These are phyloP conservation scores for Kappamyces sp. DNA, from an alignment of 192 early-diverging fungal genomes.

Conservation along the genomic window DNA sequence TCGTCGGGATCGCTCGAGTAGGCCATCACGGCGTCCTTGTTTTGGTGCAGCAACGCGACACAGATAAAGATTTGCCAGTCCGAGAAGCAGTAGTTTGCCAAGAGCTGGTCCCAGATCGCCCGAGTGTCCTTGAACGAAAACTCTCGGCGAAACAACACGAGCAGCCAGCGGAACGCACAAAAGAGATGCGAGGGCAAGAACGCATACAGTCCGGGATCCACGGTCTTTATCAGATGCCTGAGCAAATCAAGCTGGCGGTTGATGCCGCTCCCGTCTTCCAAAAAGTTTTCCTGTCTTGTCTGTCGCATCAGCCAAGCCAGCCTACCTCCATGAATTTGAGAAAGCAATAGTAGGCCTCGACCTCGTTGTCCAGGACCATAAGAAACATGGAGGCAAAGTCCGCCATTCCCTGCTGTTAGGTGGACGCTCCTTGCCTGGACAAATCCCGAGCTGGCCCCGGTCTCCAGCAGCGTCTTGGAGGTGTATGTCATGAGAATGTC, in stretches of 20 bases:
- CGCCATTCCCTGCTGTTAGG: conserved; percentile 97
- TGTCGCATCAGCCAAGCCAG: conserved; percentile 26
- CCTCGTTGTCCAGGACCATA: conserved; percentile 82
- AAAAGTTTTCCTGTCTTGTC: conserved; percentile 74
- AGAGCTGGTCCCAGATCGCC: conserved; percentile 79
- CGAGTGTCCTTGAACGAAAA: conserved; percentile 78
- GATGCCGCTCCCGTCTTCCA: conserved; percentile 90
- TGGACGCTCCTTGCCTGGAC: conserved; percentile 16
- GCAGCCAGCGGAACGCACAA: conserved; percentile 95
- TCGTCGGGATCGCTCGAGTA: conserved; percentile 3
- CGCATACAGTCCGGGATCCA: conserved; percentile 77
- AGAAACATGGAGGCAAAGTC: conserved; percentile 90
- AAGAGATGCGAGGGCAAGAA: conserved; percentile 88
- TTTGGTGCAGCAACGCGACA: conserved; percentile 2
- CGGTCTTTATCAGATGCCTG: conserved; percentile 71
- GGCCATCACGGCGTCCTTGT: conserved; percentile 2
- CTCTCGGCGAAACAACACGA: conserved; percentile 96
- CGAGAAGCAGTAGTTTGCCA: conserved; percentile 14
- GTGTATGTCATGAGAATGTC: conserved; percentile 90
- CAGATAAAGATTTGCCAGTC: conserved; percentile 11
- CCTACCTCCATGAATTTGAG: conserved; percentile 81
- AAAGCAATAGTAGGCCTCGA: conserved; percentile 90
- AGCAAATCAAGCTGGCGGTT: conserved; percentile 76
- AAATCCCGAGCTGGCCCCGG: conserved; percentile 22
- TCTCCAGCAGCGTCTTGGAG: conserved; percentile 50